Conservation (phyloP, 164 flowering plant genomes). For the grape (Vitis vinifera) region ASM3070453v1 NC_081816.1:19501-20000, state of each 20-base stretch:
- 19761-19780: not conserved
- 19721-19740: too few relatives aligned
- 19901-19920: conserved; percentile 62
- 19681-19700: not conserved
- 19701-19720: not conserved
- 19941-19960: conserved; percentile 95
- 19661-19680: too few relatives aligned
- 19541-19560: too few relatives aligned
- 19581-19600: too few relatives aligned
- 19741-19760: not conserved
- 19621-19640: too few relatives aligned
- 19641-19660: too few relatives aligned
- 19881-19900: conserved; percentile 52
- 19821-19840: not conserved
- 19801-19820: not conserved
- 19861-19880: not conserved
- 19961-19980: not conserved
- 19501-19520: too few relatives aligned
- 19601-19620: too few relatives aligned
- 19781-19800: not conserved
- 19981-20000: not conserved
- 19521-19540: too few relatives aligned
- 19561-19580: too few relatives aligned
- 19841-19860: not conserved
- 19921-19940: conserved; percentile 72